phyloP scores from a whole-genome alignment of 2,329 filamentous ascomycete genomes.

The Fusarium fracticaudum region DNA sequence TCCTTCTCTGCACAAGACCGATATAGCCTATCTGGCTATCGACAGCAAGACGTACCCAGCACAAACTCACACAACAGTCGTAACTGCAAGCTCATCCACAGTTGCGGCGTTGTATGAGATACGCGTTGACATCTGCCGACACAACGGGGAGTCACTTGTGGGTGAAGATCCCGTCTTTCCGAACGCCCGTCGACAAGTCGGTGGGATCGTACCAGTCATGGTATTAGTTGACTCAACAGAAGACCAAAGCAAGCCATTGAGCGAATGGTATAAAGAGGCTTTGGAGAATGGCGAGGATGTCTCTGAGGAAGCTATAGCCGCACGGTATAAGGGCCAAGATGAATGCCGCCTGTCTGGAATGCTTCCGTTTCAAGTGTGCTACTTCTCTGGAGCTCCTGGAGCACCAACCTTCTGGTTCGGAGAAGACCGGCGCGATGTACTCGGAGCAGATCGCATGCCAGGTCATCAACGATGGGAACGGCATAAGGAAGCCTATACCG shows the following conservation, averaged over 20 bases:
- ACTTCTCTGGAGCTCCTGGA: slow-evolving; percentile 32
- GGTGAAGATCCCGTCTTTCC: slow-evolving; percentile 38
- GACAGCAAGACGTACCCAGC: slow-evolving; percentile 30
- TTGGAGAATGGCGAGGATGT: slow-evolving; percentile 21
- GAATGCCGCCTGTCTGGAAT: slow-evolving; percentile 39
- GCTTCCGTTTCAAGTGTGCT: slow-evolving; percentile 42
- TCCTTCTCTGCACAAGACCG: slow-evolving; percentile 31
- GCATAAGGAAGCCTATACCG: slow-evolving; percentile 15
- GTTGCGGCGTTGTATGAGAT: slow-evolving; percentile 35
- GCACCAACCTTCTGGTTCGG: slow-evolving; percentile 37
- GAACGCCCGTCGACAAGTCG: slow-evolving; percentile 33
- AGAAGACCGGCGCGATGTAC: slow-evolving; percentile 40
- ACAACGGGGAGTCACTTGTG: slow-evolving; percentile 40
- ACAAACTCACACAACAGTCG: slow-evolving; percentile 27
- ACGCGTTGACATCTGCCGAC: slow-evolving; percentile 39
- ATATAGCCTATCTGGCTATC: slow-evolving; percentile 35
- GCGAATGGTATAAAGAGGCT: background rate
- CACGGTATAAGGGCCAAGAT: slow-evolving; percentile 1
- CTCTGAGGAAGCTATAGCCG: slow-evolving; percentile 30
- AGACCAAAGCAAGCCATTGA: slow-evolving; percentile 18
- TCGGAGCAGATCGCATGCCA: slow-evolving; percentile 43
- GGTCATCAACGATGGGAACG: slow-evolving; percentile 38
- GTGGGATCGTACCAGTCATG: slow-evolving; percentile 40
- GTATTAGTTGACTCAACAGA: slow-evolving; percentile 13
- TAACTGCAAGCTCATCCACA: slow-evolving; percentile 24